Percentiles rank a stretch among this genome's conserved stretches.
phyloP scores from a whole-genome alignment of 2,329 filamentous ascomycete genomes.

The Bipolaris gigantea region DNA sequence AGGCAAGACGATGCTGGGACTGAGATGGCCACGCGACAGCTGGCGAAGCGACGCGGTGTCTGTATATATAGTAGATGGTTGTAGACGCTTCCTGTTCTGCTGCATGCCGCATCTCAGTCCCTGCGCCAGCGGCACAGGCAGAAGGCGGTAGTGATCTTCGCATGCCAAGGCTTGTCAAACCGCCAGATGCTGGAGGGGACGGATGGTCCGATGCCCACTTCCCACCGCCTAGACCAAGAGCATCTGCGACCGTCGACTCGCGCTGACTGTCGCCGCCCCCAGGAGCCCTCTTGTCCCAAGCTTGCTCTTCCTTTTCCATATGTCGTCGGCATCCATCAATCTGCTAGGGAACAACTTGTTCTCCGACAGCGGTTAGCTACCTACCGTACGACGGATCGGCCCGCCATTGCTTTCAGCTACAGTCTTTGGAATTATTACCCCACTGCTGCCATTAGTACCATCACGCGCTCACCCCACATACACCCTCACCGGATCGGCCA shows the following conservation, averaged over 20 bases:
- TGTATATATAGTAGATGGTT: neutral
- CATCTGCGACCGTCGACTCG: conserved; percentile 36
- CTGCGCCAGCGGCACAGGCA: conserved; percentile 7
- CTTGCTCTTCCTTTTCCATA: conserved; percentile 31
- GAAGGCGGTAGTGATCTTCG: conserved; percentile 3
- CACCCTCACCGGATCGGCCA: conserved; percentile 1
- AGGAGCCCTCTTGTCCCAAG: conserved; percentile 19
- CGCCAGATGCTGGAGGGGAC: conserved; percentile 22
- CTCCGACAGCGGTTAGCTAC: conserved; percentile 43
- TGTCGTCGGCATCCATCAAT: conserved; percentile 41
- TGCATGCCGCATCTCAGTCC: neutral
- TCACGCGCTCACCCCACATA: conserved; percentile 23
- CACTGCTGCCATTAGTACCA: conserved; percentile 26
- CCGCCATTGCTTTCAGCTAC: conserved; percentile 30
- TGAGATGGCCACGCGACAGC: neutral
- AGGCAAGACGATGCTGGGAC: neutral
- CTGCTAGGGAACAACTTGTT: conserved; percentile 42
- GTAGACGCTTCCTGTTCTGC: neutral
- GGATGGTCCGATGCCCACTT: conserved; percentile 13
- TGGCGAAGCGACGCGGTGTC: neutral
- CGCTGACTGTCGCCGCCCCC: conserved; percentile 34
- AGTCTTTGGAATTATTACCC: conserved; percentile 27
- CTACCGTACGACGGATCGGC: conserved; percentile 22
- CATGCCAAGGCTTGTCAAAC: conserved; percentile 22
- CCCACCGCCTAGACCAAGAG: conserved; percentile 23